A percentile compares a stretch with the other conserved stretches of the same genome.
Conservation (phyloP, 768 basidiomycete species). For the Lactarius vividus region DNA sequence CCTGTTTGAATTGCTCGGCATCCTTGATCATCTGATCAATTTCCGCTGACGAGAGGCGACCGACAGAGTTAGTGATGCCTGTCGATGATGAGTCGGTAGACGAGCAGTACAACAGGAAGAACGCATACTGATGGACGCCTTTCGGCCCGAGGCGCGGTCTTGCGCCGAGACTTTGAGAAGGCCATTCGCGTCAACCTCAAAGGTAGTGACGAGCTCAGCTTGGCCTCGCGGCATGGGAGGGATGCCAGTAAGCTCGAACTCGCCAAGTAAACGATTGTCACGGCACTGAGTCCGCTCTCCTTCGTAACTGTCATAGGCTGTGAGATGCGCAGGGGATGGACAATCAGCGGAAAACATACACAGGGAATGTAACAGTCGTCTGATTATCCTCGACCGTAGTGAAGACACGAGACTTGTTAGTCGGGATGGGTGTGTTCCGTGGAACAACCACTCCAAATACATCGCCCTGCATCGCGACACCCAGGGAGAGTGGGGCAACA, state of each 20-base stretch:
- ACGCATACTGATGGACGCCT: constrained; percentile 89
- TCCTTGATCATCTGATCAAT: constrained; percentile 99
- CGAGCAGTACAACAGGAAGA: constrained; percentile 14
- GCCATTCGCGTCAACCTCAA: constrained; percentile 99
- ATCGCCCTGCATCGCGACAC: constrained; percentile 99
- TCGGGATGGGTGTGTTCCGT: constrained; percentile 98
- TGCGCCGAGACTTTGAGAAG: constrained; percentile 97
- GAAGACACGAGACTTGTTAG: constrained; percentile 98
- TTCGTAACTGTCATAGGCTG: constrained; percentile 65
- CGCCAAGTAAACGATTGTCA: constrained; percentile 98
- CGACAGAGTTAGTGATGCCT: constrained; percentile 99
- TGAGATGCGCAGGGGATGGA: constrained; percentile 17
- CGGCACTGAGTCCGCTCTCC: constrained; percentile 99
- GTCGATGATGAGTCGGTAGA: constrained; percentile 22
- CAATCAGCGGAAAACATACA: constrained; percentile 47
- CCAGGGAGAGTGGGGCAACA: constrained; percentile 96
- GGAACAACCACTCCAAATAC: constrained; percentile 99
- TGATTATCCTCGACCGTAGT: constrained; percentile 99
- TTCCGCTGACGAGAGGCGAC: constrained; percentile 94
- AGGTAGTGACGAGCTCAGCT: constrained; percentile 98
- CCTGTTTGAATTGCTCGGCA: constrained; percentile 94
- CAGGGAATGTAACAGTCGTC: constrained; percentile 99
- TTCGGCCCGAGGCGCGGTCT: constrained; percentile 98
- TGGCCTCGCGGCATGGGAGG: constrained; percentile 99
- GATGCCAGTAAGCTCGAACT: constrained; percentile 98